Conservation (phyloP, 1,139 yeast species). For the Pichia sp. region DNA sequence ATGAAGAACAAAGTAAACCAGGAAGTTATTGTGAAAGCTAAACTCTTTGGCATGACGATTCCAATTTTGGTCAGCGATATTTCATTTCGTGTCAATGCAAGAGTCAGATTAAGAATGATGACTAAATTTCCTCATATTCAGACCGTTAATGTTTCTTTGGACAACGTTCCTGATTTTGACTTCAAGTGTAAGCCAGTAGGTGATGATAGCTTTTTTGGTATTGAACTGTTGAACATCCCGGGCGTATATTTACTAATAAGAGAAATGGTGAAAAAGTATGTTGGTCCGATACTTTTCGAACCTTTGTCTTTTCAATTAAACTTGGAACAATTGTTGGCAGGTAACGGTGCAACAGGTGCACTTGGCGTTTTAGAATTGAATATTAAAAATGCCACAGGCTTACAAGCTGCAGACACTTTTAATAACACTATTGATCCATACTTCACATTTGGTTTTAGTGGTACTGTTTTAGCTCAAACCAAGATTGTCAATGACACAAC, state of each 20-base stretch:
- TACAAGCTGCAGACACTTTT: conserved; percentile 58
- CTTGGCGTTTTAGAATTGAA: conserved; percentile 76
- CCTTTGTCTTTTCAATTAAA: conserved; percentile 92
- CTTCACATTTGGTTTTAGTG: conserved; percentile 59
- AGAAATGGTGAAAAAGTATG: conserved; percentile 76
- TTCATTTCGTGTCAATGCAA: conserved; percentile 56
- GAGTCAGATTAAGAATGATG: conserved; percentile 86
- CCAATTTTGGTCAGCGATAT: conserved; percentile 58
- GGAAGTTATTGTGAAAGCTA: conserved; percentile 59
- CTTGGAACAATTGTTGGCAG: conserved; percentile 82
- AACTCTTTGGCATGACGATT: conserved; percentile 56
- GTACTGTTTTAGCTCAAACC: conserved; percentile 56
- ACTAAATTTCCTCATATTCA: conserved; percentile 86
- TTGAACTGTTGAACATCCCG: conserved; percentile 82
- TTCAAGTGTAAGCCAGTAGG: conserved; percentile 59
- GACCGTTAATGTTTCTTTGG: conserved; percentile 74
- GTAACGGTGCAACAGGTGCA: conserved; percentile 72
- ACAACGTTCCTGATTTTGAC: conserved; percentile 84
- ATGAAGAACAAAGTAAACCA: conserved; percentile 78
- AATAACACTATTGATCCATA: conserved; percentile 90
- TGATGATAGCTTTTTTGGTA: conserved; percentile 75
- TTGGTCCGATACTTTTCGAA: conserved; percentile 77
- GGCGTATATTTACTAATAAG: conserved; percentile 77
- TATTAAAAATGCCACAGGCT: conserved; percentile 55
- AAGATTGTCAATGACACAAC: conserved; percentile 55